Percentiles rank a stretch among this genome's conserved stretches.
These are phyloP conservation scores for Coniophora puteana DNA, from an alignment of 1,284 basidiomycete genomes.

Conservation along the genomic window DNA sequence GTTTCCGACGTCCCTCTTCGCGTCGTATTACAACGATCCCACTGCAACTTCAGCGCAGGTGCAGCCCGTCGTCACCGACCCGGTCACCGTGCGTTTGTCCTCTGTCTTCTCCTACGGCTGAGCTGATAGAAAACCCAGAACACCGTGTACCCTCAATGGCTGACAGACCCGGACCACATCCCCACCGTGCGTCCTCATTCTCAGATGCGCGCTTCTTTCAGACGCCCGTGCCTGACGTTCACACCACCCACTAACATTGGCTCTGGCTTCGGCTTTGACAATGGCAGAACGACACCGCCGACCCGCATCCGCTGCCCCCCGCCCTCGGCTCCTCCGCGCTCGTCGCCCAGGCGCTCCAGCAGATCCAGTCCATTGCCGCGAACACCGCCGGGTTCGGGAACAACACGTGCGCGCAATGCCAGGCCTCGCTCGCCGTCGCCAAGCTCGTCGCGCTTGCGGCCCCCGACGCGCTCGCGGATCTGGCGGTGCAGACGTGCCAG, in stretches of 20 bases:
- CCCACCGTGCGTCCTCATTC: conserved; percentile 37
- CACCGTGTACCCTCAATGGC: conserved; percentile 46
- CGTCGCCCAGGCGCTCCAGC: conserved; percentile 46
- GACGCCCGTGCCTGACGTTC: too few species aligned
- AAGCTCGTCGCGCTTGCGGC: conserved; percentile 65
- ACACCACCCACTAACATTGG: conserved; percentile 7
- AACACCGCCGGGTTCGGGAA: conserved; percentile 45
- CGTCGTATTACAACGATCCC: conserved; percentile 67
- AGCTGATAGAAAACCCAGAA: conserved; percentile 34
- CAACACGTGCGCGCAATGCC: conserved; percentile 59
- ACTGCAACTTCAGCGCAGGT: conserved; percentile 65
- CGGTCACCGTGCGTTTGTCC: conserved; percentile 46
- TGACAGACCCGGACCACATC: conserved; percentile 60
- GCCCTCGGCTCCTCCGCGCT: conserved; percentile 41
- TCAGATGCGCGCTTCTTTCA: conserved; percentile 9
- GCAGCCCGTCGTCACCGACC: conserved; percentile 69
- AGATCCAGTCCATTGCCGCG: conserved; percentile 48
- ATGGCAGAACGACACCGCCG: conserved; percentile 46
- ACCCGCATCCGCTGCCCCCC: conserved; percentile 65
- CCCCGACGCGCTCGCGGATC: conserved; percentile 55
- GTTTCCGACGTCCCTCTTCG: conserved; percentile 62
- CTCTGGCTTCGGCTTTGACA: not conserved
- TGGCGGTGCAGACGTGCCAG: conserved; percentile 61
- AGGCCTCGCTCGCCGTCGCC: conserved; percentile 55
- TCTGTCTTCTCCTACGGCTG: not conserved